Evolutionary conservation across 192 early-diverging fungal genomes (phyloP).

Genomic region (Rhizophagus prolifer): DNA sequence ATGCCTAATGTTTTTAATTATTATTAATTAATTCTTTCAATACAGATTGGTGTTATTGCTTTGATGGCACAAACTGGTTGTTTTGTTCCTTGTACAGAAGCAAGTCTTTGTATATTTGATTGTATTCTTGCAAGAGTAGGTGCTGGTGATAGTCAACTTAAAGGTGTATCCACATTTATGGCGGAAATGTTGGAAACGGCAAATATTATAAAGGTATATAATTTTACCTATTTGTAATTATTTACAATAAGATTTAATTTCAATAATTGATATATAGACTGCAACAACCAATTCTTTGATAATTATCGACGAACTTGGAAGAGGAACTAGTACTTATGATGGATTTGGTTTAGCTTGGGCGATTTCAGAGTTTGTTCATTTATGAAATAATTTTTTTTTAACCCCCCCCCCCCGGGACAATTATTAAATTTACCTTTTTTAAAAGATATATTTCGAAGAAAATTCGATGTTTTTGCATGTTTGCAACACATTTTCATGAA

Average conservation of each 20-base stretch:
- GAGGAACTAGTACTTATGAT: constrained; percentile 98
- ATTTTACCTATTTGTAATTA: not conserved
- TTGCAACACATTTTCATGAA: constrained; percentile 99
- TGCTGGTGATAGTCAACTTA: constrained; percentile 89
- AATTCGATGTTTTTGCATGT: constrained; percentile 74
- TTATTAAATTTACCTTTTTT: constrained; percentile 19
- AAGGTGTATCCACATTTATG: constrained; percentile 97
- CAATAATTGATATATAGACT: constrained; percentile 41
- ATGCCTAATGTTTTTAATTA: constrained; percentile 21
- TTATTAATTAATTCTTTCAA: constrained; percentile 3
- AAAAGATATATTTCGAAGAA: constrained; percentile 67
- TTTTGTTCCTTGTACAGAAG: constrained; percentile 87
- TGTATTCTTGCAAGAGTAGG: constrained; percentile 90
- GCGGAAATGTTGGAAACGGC: constrained; percentile 93
- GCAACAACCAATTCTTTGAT: constrained; percentile 83
- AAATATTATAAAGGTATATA: constrained; percentile 74
- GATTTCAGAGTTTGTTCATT: constrained; percentile 77
- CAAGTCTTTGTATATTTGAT: constrained; percentile 76
- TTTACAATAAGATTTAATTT: too few relatives aligned
- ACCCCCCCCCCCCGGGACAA: not conserved
- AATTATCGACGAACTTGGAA: constrained; percentile 93
- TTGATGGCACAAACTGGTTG: constrained; percentile 95
- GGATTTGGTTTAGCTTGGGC: constrained; percentile 98
- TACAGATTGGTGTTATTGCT: constrained; percentile 82
- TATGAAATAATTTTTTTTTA: not conserved